Percentiles rank a stretch among this genome's conserved stretches.
Evolutionary conservation across 2,329 filamentous ascomycete species (phyloP).

Genomic region (Penicillium sp.): DNA sequence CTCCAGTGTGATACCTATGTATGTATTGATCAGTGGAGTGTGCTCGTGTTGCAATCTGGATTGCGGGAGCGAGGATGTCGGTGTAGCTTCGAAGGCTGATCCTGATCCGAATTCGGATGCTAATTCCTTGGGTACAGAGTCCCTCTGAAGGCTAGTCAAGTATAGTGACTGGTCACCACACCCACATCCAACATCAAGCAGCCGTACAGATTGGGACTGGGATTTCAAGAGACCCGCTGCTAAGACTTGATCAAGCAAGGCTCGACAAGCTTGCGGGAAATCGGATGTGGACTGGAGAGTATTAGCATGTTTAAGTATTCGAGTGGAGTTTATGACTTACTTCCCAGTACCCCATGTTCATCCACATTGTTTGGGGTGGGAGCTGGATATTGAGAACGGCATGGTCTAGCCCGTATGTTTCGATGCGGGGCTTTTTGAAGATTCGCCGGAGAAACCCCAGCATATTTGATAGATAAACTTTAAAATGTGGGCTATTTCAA

Average conservation of each 20-base stretch:
- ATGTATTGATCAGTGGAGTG: conserved; percentile 38
- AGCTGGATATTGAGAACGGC: conserved; percentile 56
- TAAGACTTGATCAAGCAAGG: conserved; percentile 53
- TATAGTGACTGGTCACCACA: conserved; percentile 60
- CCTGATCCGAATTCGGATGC: neutral
- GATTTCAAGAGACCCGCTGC: conserved; percentile 43
- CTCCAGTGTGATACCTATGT: conserved; percentile 57
- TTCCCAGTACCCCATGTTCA: conserved; percentile 65
- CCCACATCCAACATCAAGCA: conserved; percentile 59
- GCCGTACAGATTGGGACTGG: conserved; percentile 5
- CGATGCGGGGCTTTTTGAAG: conserved; percentile 9
- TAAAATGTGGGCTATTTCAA: neutral
- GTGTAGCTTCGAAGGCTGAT: neutral
- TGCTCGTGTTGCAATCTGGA: neutral
- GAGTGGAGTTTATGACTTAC: conserved; percentile 23
- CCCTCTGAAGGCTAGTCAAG: conserved; percentile 24
- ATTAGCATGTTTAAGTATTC: neutral
- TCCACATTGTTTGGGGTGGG: conserved; percentile 58
- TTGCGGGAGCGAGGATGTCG: neutral
- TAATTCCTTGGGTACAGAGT: neutral
- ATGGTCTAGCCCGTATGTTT: conserved; percentile 56
- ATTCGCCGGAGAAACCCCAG: conserved; percentile 7
- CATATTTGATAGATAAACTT: neutral
- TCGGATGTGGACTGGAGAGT: conserved; percentile 29
- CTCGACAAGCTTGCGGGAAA: conserved; percentile 51